A percentile compares a stretch with the other conserved stretches of the same genome.
phyloP scores from a whole-genome alignment of 2,329 filamentous ascomycete genomes.

The Myrmaecium sp. region DNA sequence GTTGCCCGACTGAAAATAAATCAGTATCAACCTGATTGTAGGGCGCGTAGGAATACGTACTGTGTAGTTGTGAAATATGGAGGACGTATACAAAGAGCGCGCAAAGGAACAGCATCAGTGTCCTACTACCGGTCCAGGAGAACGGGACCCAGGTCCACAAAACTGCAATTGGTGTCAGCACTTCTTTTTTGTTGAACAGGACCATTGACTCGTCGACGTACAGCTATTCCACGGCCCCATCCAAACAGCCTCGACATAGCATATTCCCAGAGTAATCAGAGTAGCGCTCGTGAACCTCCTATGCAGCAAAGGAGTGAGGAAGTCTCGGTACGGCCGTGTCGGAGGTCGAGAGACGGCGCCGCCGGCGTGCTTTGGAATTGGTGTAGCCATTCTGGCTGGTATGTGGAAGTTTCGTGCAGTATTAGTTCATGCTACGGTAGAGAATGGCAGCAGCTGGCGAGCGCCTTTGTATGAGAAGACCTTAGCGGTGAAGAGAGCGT shows the following conservation, averaged over 20 bases:
- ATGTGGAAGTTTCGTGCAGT: too few species aligned
- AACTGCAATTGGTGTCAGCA: conserved; percentile 30
- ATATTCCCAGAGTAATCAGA: conserved; percentile 48
- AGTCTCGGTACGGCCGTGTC: conserved; percentile 65
- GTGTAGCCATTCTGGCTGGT: too few species aligned
- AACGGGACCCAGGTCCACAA: conserved; percentile 81
- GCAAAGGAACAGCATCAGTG: conserved; percentile 58
- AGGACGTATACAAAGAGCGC: conserved; percentile 66
- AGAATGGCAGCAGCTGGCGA: too few species aligned
- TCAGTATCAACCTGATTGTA: conserved; percentile 1
- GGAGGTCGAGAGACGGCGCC: conserved; percentile 15
- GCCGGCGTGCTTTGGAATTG: conserved; percentile 9
- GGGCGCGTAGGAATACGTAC: conserved; percentile 2
- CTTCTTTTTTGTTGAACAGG: neutral
- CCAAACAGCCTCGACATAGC: conserved; percentile 55
- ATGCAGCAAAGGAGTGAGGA: conserved; percentile 76
- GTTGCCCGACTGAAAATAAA: conserved; percentile 16
- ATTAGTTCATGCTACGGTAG: too few species aligned
- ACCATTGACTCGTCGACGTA: conserved; percentile 26
- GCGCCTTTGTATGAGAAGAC: too few species aligned
- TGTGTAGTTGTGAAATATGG: conserved; percentile 68
- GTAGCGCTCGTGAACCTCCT: conserved; percentile 70
- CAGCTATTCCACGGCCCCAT: conserved; percentile 49
- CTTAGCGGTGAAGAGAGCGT: too few species aligned
- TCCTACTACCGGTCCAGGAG: conserved; percentile 56